phyloP scores from a whole-genome alignment of 345 rosid genomes.

The Pugionium cornutum region DNA sequence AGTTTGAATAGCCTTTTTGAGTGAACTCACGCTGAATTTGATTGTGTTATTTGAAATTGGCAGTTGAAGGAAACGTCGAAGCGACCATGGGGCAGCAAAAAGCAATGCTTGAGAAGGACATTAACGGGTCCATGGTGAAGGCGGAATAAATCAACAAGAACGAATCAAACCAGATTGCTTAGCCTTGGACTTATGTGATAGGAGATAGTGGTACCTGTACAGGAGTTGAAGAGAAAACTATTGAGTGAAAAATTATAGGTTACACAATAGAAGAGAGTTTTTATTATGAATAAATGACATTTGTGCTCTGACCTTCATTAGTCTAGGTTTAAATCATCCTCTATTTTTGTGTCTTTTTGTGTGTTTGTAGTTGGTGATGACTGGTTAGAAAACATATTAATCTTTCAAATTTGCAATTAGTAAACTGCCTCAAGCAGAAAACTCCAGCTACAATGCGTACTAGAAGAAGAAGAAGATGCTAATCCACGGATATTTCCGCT shows the following conservation, averaged over 20 bases:
- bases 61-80: not conserved
- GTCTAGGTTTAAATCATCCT: too few species aligned
- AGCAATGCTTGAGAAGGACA: not conserved
- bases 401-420: too few species aligned
- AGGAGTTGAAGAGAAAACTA: not conserved
- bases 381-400: too few species aligned
- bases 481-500: too few species aligned
- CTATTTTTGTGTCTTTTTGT: too few species aligned
- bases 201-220: conserved; percentile 1
- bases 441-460: too few species aligned
- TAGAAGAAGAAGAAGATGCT: too few species aligned
- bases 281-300: too few species aligned
- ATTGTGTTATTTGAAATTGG: not conserved
- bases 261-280: not conserved
- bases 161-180: not conserved
- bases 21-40: not conserved
- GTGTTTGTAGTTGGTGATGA: too few species aligned
- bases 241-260: not conserved
- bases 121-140: not conserved
- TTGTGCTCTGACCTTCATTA: too few species aligned
- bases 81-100: not conserved
- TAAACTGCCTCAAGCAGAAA: too few species aligned
- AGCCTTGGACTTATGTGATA: not conserved
- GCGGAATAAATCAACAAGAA: not conserved
- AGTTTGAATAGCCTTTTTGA: not conserved